Evolutionary conservation across 2,329 filamentous ascomycete genomes (phyloP).

Genomic region (Trichophyton benhamiae): DNA sequence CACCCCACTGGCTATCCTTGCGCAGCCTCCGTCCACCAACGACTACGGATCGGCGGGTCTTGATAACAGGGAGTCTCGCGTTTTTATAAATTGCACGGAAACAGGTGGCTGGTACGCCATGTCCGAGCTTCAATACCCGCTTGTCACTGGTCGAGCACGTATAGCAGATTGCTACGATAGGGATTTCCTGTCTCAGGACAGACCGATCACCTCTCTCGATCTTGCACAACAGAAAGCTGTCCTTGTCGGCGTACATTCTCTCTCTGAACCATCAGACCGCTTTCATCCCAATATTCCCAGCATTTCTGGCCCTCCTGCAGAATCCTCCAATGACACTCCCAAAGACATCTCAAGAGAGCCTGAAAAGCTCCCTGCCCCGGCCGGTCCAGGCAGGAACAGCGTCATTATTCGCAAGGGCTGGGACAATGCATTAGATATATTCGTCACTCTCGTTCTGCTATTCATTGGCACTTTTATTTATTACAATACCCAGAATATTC

Average conservation of each 20-base stretch:
- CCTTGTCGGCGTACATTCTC: slow-evolving; percentile 59
- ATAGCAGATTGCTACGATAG: slow-evolving; percentile 46
- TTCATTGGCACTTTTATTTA: slow-evolving; percentile 33
- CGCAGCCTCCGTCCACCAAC: slow-evolving; percentile 54
- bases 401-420: slow-evolving; percentile 36
- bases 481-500: slow-evolving; percentile 31
- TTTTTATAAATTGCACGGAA: slow-evolving; percentile 79
- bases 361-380: slow-evolving; percentile 27
- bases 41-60: slow-evolving; percentile 24
- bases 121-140: slow-evolving; percentile 73
- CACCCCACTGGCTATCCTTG: slow-evolving; percentile 68
- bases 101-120: slow-evolving; percentile 88
- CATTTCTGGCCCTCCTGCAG: slow-evolving; percentile 30
- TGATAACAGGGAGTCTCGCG: slow-evolving; percentile 47
- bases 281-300: slow-evolving; percentile 31
- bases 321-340: slow-evolving; percentile 29
- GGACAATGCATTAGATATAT: slow-evolving; percentile 35
- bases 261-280: slow-evolving; percentile 37
- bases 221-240: slow-evolving; percentile 44
- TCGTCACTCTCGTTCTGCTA: slow-evolving; percentile 30
- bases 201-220: slow-evolving; percentile 28
- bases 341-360: slow-evolving; percentile 25
- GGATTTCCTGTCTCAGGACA: slow-evolving; percentile 33
- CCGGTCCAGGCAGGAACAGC: slow-evolving; percentile 28
- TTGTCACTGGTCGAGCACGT: slow-evolving; percentile 60